Percentiles rank a stretch among this genome's conserved stretches.
Evolutionary conservation across 2,329 filamentous ascomycete species (phyloP).

Genomic region (Aspergillus sp.): DNA sequence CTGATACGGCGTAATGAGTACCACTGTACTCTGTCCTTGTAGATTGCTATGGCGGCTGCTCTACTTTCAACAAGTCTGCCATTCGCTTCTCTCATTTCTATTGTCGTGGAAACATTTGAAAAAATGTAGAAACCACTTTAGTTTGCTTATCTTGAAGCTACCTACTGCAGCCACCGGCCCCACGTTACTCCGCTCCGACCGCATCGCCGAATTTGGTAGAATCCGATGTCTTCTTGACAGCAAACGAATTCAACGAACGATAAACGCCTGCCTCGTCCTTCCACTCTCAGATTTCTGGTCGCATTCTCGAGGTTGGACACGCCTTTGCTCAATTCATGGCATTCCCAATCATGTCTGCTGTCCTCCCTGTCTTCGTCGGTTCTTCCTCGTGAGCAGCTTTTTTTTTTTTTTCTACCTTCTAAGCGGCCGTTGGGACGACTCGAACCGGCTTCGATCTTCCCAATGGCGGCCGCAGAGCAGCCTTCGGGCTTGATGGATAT

Average conservation of each 20-base stretch:
- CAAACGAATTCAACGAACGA: not conserved
- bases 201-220: slow-evolving; percentile 10
- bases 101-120: not conserved
- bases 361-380: slow-evolving; percentile 8
- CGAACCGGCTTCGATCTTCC: slow-evolving; percentile 2
- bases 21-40: no score
- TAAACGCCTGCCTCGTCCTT: not conserved
- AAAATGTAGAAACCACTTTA: not conserved
- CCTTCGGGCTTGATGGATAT: slow-evolving; percentile 38
- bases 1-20: no score
- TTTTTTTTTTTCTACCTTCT: not conserved
- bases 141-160: not conserved
- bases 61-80: not conserved
- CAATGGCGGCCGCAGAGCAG: slow-evolving; percentile 35
- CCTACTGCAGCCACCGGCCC: not conserved
- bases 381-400: slow-evolving; percentile 10
- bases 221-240: not conserved
- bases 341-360: slow-evolving; percentile 14
- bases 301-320: not conserved
- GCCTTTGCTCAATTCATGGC: slow-evolving; percentile 7
- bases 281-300: not conserved
- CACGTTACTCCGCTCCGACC: slow-evolving; percentile 14
- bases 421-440: not conserved
- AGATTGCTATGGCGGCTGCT: not conserved
- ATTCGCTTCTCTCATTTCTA: not conserved